phyloP scores from a whole-genome alignment of 2,329 filamentous ascomycete species.

The Xylaria digitata region DNA sequence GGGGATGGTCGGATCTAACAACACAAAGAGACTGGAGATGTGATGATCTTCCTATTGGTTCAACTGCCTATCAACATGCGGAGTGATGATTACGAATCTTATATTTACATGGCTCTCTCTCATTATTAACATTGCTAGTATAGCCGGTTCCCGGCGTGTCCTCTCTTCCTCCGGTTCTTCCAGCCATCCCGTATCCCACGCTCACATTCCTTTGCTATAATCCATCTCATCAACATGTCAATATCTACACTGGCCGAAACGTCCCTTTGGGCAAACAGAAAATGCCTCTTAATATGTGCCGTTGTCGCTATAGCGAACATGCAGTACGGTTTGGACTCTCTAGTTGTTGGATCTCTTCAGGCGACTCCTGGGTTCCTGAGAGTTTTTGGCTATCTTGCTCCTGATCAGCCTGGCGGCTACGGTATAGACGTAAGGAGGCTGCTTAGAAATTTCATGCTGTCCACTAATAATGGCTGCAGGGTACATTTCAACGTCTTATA shows the following conservation, averaged over 20 bases:
- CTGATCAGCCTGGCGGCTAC: conserved; percentile 52
- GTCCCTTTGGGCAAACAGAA: conserved; percentile 55
- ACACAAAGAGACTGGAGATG: conserved; percentile 20
- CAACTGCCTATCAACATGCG: conserved; percentile 9
- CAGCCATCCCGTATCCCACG: neutral
- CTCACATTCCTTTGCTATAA: neutral
- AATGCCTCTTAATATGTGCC: conserved; percentile 60
- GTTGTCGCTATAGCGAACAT: conserved; percentile 61
- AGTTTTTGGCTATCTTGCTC: conserved; percentile 62
- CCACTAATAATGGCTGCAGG: conserved; percentile 49
- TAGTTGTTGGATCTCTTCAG: conserved; percentile 58
- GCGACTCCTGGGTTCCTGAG: conserved; percentile 63
- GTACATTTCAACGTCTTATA: conserved; percentile 64
- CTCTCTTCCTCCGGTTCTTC: neutral
- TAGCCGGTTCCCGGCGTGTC: neutral
- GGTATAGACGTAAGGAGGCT: conserved; percentile 54
- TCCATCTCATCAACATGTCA: conserved; percentile 37
- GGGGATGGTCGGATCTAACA: conserved; percentile 35
- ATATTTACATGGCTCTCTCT: neutral
- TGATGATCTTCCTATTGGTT: conserved; percentile 33
- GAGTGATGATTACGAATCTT: conserved; percentile 16
- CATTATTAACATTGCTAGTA: neutral
- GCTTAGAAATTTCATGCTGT: conserved; percentile 14
- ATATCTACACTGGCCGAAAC: conserved; percentile 47
- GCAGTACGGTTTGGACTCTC: conserved; percentile 64